Base-by-base conservation (phyloP, 306 rosid species). In the Lagenaria siceraria region DNA sequence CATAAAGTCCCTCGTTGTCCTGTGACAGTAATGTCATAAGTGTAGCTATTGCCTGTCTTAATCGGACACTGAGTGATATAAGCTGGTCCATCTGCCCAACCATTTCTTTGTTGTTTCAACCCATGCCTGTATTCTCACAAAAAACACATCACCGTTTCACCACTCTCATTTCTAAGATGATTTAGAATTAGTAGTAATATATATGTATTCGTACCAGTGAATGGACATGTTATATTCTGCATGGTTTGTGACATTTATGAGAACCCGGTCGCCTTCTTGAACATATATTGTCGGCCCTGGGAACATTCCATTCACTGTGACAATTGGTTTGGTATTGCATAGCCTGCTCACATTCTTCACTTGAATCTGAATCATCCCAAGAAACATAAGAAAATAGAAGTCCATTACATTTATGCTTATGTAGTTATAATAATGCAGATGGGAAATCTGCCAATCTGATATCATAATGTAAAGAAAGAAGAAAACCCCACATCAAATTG, bases 71-170 rank as follows among this genome's bases (percentile, higher is more conserved):
- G 85, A 24, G 85, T 82, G 2, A 82, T 82, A 11, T 82, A 82
- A 73, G 85, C 85, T 22, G 85, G 85, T 65, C 85, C 85, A 78
- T 82, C 85, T 25, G 80, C 85, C 85, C 82, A 82, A 1, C 85
- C 82, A 59, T 82, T 79, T 42, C 85, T 60, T 40, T 74, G 77
- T 66, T 82, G 85, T 51, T 82, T 79, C 62, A 82, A 62, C 10
- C 85, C 85, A 75, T 82, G 85, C 85, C 85, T 82, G 51, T 51
- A 38, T 33, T 33, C 18, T 24, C 43, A 71, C 3, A 48, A 48
- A 27, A 58, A 13, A n/a, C 35, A 53, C 21, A 49, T 73, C 2
- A 73, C 22, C 22, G 13, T 48, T 46, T 70, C 19, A 66, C 10
- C 15, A 36, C 54, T 1, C 54, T 36, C 15, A 22, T 19, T 70